Conservation (phyloP, 805 yeast species). For the Metschnikowia aberdeeniae region DNA sequence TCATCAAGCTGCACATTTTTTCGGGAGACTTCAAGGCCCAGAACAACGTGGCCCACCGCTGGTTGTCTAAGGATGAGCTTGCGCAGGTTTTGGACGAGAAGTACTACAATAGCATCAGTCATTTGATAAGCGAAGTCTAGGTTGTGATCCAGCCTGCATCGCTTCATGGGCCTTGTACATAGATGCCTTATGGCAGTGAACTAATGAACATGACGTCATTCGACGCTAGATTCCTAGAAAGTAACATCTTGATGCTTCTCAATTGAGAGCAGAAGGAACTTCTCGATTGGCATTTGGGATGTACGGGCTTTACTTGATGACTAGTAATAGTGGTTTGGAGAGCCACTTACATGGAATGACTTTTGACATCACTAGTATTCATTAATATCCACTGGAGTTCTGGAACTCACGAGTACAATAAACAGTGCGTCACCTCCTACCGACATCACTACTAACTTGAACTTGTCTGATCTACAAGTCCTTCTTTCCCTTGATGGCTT, state of each 20-base stretch:
- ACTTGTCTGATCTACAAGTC: slow-evolving; percentile 27
- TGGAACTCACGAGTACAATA: too few relatives aligned
- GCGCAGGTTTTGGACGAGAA: slow-evolving; percentile 44
- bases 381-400: too few relatives aligned
- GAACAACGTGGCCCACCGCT: slow-evolving; percentile 52
- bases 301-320: too few relatives aligned
- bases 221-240: background rate
- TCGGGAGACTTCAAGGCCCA: slow-evolving; percentile 67
- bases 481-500: slow-evolving; percentile 66
- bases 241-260: too few relatives aligned
- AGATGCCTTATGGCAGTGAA: slow-evolving; percentile 3
- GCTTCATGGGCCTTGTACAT: slow-evolving; percentile 6
- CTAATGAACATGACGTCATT: background rate
- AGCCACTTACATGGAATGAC: too few relatives aligned
- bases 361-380: too few relatives aligned
- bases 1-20: slow-evolving; percentile 82
- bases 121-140: slow-evolving; percentile 42
- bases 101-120: slow-evolving; percentile 56
- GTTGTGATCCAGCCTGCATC: background rate
- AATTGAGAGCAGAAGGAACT: too few relatives aligned
- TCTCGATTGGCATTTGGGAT: too few relatives aligned
- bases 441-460: too few relatives aligned
- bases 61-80: slow-evolving; percentile 85
- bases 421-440: too few relatives aligned
- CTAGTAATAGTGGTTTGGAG: too few relatives aligned